Percentiles rank a stretch among this genome's conserved stretches.
Evolutionary conservation across 805 yeast species (phyloP).

Genomic region (Spathaspora boniae): DNA sequence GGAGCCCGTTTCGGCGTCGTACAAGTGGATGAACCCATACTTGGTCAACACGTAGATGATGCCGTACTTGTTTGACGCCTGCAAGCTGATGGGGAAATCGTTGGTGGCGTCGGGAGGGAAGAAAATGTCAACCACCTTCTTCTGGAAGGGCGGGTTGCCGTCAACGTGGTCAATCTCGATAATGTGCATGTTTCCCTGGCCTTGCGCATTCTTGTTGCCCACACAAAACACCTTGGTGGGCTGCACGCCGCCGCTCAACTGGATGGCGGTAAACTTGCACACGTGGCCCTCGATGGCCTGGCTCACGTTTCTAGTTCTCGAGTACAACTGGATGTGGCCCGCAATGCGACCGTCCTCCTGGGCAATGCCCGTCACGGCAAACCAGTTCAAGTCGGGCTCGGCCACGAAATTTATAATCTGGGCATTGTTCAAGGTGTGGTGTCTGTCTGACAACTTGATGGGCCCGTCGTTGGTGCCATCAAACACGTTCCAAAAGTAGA

Average conservation of each 20-base stretch:
- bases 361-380: conserved; percentile 90
- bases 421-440: conserved; percentile 68
- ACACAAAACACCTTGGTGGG: conserved; percentile 89
- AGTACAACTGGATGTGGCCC: conserved; percentile 91
- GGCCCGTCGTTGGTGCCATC: conserved; percentile 84
- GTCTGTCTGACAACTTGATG: conserved; percentile 74
- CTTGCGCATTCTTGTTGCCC: conserved; percentile 80
- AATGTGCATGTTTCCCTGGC: conserved; percentile 74
- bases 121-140: conserved; percentile 88
- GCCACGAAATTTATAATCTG: conserved; percentile 90
- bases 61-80: conserved; percentile 82
- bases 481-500: conserved; percentile 80
- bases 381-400: conserved; percentile 82
- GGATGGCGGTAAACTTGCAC: conserved; percentile 77
- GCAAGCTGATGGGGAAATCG: conserved; percentile 94
- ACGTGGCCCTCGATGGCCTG: conserved; percentile 99
- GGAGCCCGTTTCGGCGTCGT: conserved; percentile 89
- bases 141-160: conserved; percentile 76
- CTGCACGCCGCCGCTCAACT: conserved; percentile 64
- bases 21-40: conserved; percentile 93
- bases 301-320: conserved; percentile 84
- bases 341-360: conserved; percentile 93
- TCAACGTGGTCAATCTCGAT: conserved; percentile 95
- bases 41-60: conserved; percentile 87
- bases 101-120: conserved; percentile 95